Conservation (phyloP, 1,139 yeast species). For the Geotrichum australiense region DNA sequence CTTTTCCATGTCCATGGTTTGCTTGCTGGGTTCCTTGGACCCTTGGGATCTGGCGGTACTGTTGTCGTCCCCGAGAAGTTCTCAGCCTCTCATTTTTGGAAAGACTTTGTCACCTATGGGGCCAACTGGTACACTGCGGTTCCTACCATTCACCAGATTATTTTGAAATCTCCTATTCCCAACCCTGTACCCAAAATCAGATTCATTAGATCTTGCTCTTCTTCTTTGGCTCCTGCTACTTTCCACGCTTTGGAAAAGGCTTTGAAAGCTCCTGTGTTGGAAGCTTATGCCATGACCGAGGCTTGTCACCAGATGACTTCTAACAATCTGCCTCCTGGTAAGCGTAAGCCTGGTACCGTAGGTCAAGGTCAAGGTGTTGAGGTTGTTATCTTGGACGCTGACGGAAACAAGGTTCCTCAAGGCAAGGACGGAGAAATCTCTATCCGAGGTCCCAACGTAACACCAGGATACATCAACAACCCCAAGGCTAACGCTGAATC, state of each 20-base stretch:
- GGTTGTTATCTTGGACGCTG: constrained; percentile 47
- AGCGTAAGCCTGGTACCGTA: constrained; percentile 60
- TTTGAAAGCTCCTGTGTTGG: constrained; percentile 58
- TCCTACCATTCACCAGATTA: constrained; percentile 62
- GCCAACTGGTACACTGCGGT: constrained; percentile 71
- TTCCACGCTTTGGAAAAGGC: constrained; percentile 48
- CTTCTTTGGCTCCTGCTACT: constrained; percentile 58
- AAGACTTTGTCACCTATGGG: constrained; percentile 41
- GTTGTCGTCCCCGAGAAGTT: constrained; percentile 52
- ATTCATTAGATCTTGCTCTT: constrained; percentile 61
- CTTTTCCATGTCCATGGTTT: constrained; percentile 68
- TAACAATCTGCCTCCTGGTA: constrained; percentile 56
- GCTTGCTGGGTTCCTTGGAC: constrained; percentile 53
- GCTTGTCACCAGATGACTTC: constrained; percentile 69
- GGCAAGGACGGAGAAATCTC: constrained; percentile 61
- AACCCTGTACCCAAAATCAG: constrained; percentile 45
- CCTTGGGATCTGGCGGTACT: constrained; percentile 53
- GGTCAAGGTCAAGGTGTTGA: constrained; percentile 66
- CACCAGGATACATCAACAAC: constrained; percentile 64
- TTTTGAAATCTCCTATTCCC: constrained; percentile 48
- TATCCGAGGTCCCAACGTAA: constrained; percentile 56
- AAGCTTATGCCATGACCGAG: constrained; percentile 76
- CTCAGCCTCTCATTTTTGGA: constrained; percentile 54
- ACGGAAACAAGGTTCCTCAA: constrained; percentile 40
- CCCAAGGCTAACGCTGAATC: constrained; percentile 59